phyloP scores from a whole-genome alignment of 352 stramenopile genomes.

The Phytophthora pinifolia region DNA sequence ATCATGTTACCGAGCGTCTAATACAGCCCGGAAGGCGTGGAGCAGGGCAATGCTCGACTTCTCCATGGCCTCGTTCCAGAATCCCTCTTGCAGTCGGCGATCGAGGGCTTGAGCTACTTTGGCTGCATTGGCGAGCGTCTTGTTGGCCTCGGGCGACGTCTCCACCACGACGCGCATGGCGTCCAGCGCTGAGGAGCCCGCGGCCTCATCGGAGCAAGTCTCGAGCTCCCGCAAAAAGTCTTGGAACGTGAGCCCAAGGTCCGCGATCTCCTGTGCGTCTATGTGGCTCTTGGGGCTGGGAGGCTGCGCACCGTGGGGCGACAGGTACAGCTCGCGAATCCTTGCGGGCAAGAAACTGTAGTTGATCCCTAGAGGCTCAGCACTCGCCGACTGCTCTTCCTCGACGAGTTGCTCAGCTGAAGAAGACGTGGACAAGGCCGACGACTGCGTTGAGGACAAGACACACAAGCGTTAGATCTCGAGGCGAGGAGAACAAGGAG shows the following conservation, averaged over 20 bases:
- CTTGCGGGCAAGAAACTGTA: conserved; percentile 42
- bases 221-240: conserved; percentile 51
- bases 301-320: conserved; percentile 3
- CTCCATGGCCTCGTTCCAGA: conserved; percentile 42
- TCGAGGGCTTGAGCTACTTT: conserved; percentile 42
- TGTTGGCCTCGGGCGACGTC: conserved; percentile 21
- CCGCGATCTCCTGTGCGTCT: conserved; percentile 24
- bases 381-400: conserved; percentile 12
- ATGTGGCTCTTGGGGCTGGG: conserved; percentile 11
- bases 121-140: conserved; percentile 37
- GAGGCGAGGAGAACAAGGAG: not conserved
- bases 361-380: conserved; percentile 26
- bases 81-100: conserved; percentile 38
- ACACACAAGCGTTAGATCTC: not conserved
- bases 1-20: conserved; percentile 30
- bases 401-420: conserved; percentile 21
- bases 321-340: conserved; percentile 42
- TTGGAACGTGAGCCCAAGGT: conserved; percentile 37
- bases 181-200: conserved; percentile 36
- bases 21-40: conserved; percentile 39
- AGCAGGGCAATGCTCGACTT: conserved; percentile 40
- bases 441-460: conserved; percentile 24
- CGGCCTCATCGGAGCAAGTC: conserved; percentile 31
- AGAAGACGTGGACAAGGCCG: conserved; percentile 36
- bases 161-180: conserved; percentile 39